phyloP scores from a whole-genome alignment of 345 rosid genomes.

The Mallotus nudiflorus region DNA sequence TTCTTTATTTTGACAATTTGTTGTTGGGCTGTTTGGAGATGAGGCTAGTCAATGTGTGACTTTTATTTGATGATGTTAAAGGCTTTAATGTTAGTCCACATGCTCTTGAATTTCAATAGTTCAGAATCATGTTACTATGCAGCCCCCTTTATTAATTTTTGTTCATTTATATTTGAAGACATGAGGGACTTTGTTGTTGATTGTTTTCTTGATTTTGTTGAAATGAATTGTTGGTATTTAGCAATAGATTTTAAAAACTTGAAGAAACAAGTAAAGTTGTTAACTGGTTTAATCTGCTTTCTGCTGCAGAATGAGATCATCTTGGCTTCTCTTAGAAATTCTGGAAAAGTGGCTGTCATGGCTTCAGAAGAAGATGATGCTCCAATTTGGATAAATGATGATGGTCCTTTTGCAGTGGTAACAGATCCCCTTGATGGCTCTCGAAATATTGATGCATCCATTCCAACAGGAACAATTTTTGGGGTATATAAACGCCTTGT shows the following conservation, averaged over 20 bases:
- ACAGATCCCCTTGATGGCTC: constrained; percentile 96
- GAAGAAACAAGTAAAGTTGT: background rate
- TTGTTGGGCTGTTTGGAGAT: background rate
- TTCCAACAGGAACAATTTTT: constrained; percentile 88
- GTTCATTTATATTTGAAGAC: no score
- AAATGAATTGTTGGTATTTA: background rate
- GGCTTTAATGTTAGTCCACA: background rate
- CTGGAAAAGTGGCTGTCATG: constrained; percentile 90
- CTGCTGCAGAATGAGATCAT: constrained; percentile 72
- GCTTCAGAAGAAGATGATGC: constrained; percentile 90
- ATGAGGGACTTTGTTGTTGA: background rate
- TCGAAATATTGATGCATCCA: constrained; percentile 85
- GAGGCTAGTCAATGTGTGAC: background rate
- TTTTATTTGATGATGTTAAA: background rate
- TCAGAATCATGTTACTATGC: background rate
- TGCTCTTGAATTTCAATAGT: background rate
- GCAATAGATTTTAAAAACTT: no score
- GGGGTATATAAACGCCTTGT: constrained; percentile 68
- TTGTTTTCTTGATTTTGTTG: background rate
- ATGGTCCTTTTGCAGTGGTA: constrained; percentile 78
- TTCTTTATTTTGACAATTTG: background rate
- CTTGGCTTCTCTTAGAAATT: constrained; percentile 66
- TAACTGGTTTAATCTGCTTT: constrained; percentile 12
- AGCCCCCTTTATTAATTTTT: no score
- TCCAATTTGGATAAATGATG: constrained; percentile 69